These are phyloP conservation scores for Aureobasidium sp. DNA, from an alignment of 2,329 filamentous ascomycete genomes.

Conservation along the genomic window DNA sequence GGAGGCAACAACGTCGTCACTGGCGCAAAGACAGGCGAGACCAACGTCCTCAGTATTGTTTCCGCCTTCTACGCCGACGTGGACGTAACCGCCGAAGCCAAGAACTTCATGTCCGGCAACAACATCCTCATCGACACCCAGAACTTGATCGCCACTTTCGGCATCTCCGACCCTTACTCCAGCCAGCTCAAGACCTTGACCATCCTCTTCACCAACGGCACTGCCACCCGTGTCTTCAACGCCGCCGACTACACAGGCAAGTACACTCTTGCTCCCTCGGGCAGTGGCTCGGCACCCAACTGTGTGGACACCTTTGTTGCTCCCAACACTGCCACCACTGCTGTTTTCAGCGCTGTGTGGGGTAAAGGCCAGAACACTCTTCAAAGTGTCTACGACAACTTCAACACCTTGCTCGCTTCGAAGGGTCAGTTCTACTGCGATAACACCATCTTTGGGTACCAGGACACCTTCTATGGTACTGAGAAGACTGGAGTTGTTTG, in stretches of 20 bases:
- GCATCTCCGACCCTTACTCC: conserved; percentile 2
- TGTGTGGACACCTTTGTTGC: not conserved
- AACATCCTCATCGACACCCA: conserved; percentile 6
- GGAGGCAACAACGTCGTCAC: conserved; percentile 12
- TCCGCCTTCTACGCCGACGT: not conserved
- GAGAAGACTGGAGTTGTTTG: conserved; percentile 5
- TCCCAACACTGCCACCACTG: not conserved
- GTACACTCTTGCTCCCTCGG: not conserved
- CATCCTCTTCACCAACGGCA: conserved; percentile 13
- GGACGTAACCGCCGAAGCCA: conserved; percentile 6
- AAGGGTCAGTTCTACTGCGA: not conserved
- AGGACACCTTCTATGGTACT: not conserved
- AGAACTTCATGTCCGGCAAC: not conserved
- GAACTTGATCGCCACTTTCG: not conserved
- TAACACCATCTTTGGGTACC: not conserved
- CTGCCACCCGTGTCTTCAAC: conserved; percentile 8
- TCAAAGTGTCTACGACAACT: not conserved
- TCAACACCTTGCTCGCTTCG: not conserved
- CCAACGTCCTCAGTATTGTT: not conserved
- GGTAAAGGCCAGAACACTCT: not conserved
- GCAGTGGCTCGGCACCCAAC: not conserved
- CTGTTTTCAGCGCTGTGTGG: not conserved
- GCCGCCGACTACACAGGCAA: not conserved
- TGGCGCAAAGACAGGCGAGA: not conserved
- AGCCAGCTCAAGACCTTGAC: not conserved